phyloP scores from a whole-genome alignment of 2,329 filamentous ascomycete genomes.

The Fusarium sp. region DNA sequence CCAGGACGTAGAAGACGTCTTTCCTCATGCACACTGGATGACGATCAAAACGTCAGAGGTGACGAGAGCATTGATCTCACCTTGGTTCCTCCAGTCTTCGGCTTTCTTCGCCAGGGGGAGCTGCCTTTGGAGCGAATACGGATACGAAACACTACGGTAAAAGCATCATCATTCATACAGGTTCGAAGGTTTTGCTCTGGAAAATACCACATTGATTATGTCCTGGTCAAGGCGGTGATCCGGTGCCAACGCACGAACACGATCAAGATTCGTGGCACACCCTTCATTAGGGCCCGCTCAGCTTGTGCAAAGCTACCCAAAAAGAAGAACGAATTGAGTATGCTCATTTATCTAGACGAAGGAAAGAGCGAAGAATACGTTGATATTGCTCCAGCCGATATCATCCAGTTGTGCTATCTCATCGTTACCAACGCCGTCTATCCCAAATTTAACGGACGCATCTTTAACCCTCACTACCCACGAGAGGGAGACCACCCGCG shows the following conservation, averaged over 20 bases:
- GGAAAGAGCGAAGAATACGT: slow-evolving; percentile 50
- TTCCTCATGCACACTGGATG: slow-evolving; percentile 46
- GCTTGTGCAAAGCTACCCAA: slow-evolving; percentile 54
- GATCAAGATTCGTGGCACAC: slow-evolving; percentile 54
- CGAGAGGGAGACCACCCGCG: slow-evolving; percentile 31
- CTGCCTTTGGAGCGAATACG: slow-evolving; percentile 34
- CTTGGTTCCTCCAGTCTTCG: slow-evolving; percentile 27
- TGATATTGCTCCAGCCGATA: slow-evolving; percentile 55
- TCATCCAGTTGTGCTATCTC: slow-evolving; percentile 58
- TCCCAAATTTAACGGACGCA: slow-evolving; percentile 52
- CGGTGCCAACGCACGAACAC: slow-evolving; percentile 36
- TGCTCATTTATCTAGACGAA: slow-evolving; percentile 51
- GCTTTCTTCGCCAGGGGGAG: slow-evolving; percentile 41
- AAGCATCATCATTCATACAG: slow-evolving; percentile 48
- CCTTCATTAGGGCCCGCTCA: slow-evolving; percentile 52
- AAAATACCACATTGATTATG: slow-evolving; percentile 49
- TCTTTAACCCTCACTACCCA: slow-evolving; percentile 21
- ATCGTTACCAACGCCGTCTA: slow-evolving; percentile 67
- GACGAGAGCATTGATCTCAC: slow-evolving; percentile 54
- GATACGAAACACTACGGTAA: slow-evolving; percentile 22
- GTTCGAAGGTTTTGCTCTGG: slow-evolving; percentile 41
- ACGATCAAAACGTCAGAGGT: not conserved
- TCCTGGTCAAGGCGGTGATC: slow-evolving; percentile 59
- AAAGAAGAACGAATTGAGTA: slow-evolving; percentile 59
- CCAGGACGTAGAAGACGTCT: slow-evolving; percentile 4